These are phyloP conservation scores for Monilinia laxa DNA, from an alignment of 2,329 filamentous ascomycete genomes.

Conservation along the genomic window DNA sequence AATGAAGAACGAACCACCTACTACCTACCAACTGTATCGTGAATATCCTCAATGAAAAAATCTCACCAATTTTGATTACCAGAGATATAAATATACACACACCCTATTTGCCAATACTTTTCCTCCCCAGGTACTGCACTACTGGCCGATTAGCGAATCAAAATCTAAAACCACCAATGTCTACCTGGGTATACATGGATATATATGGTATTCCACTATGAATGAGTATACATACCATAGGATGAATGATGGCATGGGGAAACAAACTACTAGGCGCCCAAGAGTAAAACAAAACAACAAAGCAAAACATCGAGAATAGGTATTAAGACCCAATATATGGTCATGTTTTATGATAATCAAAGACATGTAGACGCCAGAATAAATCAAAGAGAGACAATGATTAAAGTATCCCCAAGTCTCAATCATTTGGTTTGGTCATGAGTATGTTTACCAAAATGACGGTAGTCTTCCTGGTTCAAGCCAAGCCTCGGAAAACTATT, in stretches of 20 bases:
- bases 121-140: background rate
- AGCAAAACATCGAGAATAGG: background rate
- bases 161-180: background rate
- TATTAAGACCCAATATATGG: background rate
- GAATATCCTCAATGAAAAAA: background rate
- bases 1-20: background rate
- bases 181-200: too few species aligned
- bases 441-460: too few species aligned
- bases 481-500: too few species aligned
- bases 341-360: background rate
- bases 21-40: background rate
- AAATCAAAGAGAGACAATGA: background rate
- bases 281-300: background rate
- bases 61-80: background rate
- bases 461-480: background rate
- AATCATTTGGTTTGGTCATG: too few species aligned
- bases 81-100: background rate
- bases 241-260: background rate
- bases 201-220: too few species aligned
- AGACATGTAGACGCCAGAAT: background rate
- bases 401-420: too few species aligned
- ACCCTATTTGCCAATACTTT: background rate
- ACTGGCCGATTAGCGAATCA: background rate
- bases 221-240: background rate
- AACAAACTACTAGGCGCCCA: background rate